phyloP scores from a whole-genome alignment of 139 green algal species.

The Trebouxia sp. region DNA sequence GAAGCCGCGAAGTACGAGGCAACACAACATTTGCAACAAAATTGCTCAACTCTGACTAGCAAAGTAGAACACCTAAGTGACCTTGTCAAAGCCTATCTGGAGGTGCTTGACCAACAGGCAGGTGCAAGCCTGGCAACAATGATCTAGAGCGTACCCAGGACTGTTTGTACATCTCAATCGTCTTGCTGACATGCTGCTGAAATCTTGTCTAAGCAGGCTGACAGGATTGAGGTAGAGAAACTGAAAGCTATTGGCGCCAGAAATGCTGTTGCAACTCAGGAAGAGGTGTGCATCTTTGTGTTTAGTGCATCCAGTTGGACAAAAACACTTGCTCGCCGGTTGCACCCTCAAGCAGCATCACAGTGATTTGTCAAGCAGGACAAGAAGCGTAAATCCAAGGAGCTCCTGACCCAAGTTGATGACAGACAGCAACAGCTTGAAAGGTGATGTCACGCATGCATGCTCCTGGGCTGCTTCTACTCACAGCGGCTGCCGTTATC shows the following conservation, averaged over 20 bases:
- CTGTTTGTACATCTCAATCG: neutral
- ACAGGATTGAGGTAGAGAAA: slow-evolving; percentile 68
- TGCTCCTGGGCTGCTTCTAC: too few species aligned
- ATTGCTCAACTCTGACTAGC: neutral
- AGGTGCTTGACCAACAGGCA: slow-evolving; percentile 14
- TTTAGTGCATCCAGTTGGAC: too few species aligned
- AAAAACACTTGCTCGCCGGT: too few species aligned
- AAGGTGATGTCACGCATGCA: neutral
- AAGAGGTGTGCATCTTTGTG: slow-evolving; percentile 50
- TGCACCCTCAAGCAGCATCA: too few species aligned
- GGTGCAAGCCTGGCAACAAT: neutral
- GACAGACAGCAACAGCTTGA: slow-evolving; percentile 18
- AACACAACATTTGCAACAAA: slow-evolving; percentile 1
- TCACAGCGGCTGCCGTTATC: too few species aligned
- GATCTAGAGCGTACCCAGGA: neutral
- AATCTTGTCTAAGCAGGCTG: slow-evolving; percentile 42
- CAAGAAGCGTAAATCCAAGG: neutral
- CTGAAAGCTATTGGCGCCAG: slow-evolving; percentile 63
- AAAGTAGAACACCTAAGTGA: slow-evolving; percentile 16
- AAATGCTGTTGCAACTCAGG: slow-evolving; percentile 62
- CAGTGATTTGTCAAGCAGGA: slow-evolving; percentile 3
- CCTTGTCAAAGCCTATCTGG: slow-evolving; percentile 8
- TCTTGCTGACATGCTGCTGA: neutral
- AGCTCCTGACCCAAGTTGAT: neutral
- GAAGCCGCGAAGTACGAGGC: neutral